phyloP scores from a whole-genome alignment of 768 basidiomycete genomes.

The Russula lepida region DNA sequence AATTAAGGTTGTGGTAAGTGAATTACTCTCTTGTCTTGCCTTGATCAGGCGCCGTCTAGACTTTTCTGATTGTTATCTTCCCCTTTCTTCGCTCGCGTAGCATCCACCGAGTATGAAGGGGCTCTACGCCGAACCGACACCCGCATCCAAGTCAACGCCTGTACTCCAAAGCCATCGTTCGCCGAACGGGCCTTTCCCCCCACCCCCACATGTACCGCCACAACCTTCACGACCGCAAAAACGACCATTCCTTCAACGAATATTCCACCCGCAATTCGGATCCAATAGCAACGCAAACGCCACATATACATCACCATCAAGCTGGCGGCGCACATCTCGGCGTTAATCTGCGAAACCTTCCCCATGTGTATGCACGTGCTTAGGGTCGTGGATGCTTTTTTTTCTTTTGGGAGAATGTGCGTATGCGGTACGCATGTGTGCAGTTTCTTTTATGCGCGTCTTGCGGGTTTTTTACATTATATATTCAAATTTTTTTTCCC shows the following conservation, averaged over 20 bases:
- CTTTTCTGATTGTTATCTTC: neutral
- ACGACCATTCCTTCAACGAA: slow-evolving; percentile 18
- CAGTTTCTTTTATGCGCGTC: neutral
- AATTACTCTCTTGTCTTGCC: neutral
- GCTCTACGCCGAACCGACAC: slow-evolving; percentile 13
- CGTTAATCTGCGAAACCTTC: neutral
- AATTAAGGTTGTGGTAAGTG: slow-evolving; percentile 66
- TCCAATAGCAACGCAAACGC: neutral
- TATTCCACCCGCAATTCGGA: slow-evolving; percentile 18
- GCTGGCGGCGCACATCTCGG: slow-evolving; percentile 3
- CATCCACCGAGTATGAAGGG: slow-evolving; percentile 7
- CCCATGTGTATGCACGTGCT: neutral
- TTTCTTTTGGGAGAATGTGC: neutral
- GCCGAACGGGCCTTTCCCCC: neutral
- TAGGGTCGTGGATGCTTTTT: neutral
- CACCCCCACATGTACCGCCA: neutral
- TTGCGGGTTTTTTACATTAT: slow-evolving; percentile 6
- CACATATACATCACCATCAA: neutral
- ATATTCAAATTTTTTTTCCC: neutral
- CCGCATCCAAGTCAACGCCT: slow-evolving; percentile 12
- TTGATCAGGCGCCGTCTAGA: neutral
- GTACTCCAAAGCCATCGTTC: slow-evolving; percentile 8
- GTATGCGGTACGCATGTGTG: neutral
- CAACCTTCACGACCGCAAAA: slow-evolving; percentile 12
- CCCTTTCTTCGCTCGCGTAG: neutral